Evolutionary conservation across 441 rosid species (phyloP), one percentile per base, ranked within the genome.

Genomic region (Pelargonium fulgidum): DNA sequence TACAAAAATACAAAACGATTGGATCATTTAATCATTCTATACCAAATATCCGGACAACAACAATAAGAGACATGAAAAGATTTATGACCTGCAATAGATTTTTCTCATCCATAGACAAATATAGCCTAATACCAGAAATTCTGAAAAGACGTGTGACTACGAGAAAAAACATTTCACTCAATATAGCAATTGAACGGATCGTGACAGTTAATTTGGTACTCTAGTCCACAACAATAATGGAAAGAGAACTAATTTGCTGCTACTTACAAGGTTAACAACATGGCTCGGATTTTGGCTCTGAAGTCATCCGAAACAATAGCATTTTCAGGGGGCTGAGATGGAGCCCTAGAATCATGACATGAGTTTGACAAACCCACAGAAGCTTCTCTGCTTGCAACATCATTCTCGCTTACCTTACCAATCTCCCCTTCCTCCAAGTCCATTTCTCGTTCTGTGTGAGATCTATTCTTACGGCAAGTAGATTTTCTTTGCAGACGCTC

Each of bases 271-370:
- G 89, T 89, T 39, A 85, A 89, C 86, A 92, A 75, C 96, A 93
- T 91, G 58, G 97, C 97, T 68, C 93, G 89, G 58, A 93, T 81
- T 82, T 91, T 93, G 66, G 98, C 97, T 80, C 97, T 83, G 64
- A 93, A 86, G 17, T 91, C 96, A 62, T 89, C 85, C 3, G 93
- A 75, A 50, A 91, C 86, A 24, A 83, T 80, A 63, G 84, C 45
- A 17, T 81, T 63, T 26, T 82, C 81, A 0, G 84, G 66, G 0
- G 82, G 83, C 66, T 68, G 73, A 42, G 81, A 77, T 1, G 70
- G 68, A 8, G 72, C 75, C 71, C 72, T 75, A 29, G 42, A 68
- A 14, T 76, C 78, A 3, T 65, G 70, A 52, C 74, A 54, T 2
- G 72, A 62, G 72, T 66, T 81, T 36, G 84, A 72, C 33, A 77